Conservation (phyloP, 2,329 filamentous ascomycete genomes). For the Aspergillus novofumigatus region DNA sequence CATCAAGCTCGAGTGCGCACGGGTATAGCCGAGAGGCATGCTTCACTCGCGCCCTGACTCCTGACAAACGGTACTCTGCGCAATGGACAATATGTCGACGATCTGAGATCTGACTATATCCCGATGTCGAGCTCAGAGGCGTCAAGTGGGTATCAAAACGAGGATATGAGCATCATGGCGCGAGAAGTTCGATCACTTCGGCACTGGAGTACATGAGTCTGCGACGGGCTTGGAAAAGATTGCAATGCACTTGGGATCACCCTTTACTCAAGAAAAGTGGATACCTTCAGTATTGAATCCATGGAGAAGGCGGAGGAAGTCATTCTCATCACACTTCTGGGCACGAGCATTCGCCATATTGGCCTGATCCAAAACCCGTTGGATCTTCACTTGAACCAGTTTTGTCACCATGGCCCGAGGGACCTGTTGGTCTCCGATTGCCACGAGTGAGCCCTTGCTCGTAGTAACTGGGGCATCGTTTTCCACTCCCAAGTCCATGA, state of each 20-base stretch:
- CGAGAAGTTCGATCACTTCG: neutral
- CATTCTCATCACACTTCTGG: slow-evolving; percentile 79
- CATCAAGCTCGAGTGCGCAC: neutral
- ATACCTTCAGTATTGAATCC: slow-evolving; percentile 51
- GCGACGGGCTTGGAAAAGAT: neutral
- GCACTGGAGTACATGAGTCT: neutral
- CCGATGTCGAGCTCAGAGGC: neutral
- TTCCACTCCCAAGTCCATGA: slow-evolving; percentile 36
- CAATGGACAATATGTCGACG: too few relatives aligned
- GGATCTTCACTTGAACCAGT: slow-evolving; percentile 72
- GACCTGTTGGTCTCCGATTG: slow-evolving; percentile 54
- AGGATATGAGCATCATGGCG: neutral
- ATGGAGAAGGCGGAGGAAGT: slow-evolving; percentile 71
- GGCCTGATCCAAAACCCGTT: slow-evolving; percentile 72
- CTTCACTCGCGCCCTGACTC: neutral
- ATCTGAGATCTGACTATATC: neutral
- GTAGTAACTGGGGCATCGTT: slow-evolving; percentile 56
- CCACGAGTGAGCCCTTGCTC: slow-evolving; percentile 22
- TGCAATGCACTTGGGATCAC: neutral
- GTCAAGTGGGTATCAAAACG: neutral
- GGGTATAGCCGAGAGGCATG: neutral
- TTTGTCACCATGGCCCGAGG: slow-evolving; percentile 72
- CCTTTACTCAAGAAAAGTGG: slow-evolving; percentile 4
- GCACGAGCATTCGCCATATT: slow-evolving; percentile 71
- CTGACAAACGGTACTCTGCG: neutral